Conservation (phyloP, 2,329 filamentous ascomycete species). For the Pestalotiopsis fici region DNA sequence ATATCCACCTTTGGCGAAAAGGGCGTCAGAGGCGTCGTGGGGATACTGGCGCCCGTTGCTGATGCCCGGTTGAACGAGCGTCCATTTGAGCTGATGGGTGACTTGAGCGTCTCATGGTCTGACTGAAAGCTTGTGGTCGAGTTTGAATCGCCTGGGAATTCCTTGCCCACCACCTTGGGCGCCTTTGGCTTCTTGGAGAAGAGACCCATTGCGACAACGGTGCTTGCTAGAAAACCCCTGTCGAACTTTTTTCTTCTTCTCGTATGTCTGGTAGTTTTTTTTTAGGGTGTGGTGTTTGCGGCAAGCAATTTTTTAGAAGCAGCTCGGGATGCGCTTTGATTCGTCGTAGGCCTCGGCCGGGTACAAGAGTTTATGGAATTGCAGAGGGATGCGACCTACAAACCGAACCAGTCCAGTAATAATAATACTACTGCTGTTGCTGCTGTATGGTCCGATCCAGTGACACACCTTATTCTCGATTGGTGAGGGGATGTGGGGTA, state of each 20-base stretch:
- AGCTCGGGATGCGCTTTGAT: slow-evolving; percentile 5
- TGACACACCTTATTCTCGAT: not conserved
- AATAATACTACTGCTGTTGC: no score
- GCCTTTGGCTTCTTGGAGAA: slow-evolving; percentile 14
- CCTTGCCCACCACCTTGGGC: slow-evolving; percentile 11
- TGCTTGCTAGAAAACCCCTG: not conserved
- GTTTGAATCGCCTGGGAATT: slow-evolving; percentile 9
- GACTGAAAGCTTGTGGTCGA: slow-evolving; percentile 13
- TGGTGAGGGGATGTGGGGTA: slow-evolving; percentile 9
- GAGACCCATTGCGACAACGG: slow-evolving; percentile 13
- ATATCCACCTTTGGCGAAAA: slow-evolving; percentile 12
- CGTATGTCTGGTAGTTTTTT: not conserved
- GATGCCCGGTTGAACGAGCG: slow-evolving; percentile 10
- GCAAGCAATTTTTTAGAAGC: not conserved
- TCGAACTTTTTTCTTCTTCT: not conserved
- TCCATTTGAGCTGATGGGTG: slow-evolving; percentile 8
- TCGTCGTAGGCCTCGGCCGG: not conserved
- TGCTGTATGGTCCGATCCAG: not conserved
- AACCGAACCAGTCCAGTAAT: no score
- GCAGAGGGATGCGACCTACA: not conserved
- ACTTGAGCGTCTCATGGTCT: slow-evolving; percentile 11
- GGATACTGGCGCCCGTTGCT: slow-evolving; percentile 4
- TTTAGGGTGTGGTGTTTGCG: not conserved
- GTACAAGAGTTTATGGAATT: not conserved
- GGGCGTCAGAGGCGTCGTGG: slow-evolving; percentile 10